A percentile compares a stretch with the other conserved stretches of the same genome.
Conservation (phyloP, 2,329 filamentous ascomycete genomes). For the Sclerotinia subarctica region DNA sequence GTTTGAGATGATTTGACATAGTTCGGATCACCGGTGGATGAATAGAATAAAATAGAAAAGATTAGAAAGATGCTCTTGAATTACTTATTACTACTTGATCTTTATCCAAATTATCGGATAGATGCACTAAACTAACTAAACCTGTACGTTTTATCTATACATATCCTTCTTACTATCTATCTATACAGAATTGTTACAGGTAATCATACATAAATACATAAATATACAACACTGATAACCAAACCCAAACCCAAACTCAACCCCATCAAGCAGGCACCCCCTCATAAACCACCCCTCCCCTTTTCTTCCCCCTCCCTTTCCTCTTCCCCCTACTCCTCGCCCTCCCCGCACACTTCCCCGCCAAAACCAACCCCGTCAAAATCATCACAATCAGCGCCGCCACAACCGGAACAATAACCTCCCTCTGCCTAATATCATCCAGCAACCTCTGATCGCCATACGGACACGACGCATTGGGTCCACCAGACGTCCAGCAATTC, state of each 20-base stretch:
- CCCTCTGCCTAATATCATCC: constrained; percentile 44
- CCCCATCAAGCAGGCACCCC: constrained; percentile 51
- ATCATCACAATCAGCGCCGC: constrained; percentile 61
- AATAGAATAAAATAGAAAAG: too few relatives aligned
- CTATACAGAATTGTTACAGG: not conserved
- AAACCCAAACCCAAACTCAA: not conserved
- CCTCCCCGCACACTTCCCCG: constrained; percentile 63
- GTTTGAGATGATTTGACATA: too few relatives aligned
- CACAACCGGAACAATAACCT: constrained; percentile 53
- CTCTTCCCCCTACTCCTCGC: constrained; percentile 49
- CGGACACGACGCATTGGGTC: constrained; percentile 54
- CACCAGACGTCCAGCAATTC: constrained; percentile 60
- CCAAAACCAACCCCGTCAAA: constrained; percentile 57
- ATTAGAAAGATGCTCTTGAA: too few relatives aligned
- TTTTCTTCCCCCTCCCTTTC: constrained; percentile 44
- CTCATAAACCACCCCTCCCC: constrained; percentile 56
- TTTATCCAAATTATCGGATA: too few relatives aligned
- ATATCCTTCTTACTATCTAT: not conserved
- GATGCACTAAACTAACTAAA: too few relatives aligned
- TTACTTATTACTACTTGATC: too few relatives aligned
- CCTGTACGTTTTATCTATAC: too few relatives aligned
- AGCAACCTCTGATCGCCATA: constrained; percentile 44
- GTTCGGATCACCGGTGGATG: too few relatives aligned
- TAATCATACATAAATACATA: not conserved
- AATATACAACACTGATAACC: not conserved